phyloP scores from a whole-genome alignment of 768 basidiomycete species.

The Lanmaoa rubissima region DNA sequence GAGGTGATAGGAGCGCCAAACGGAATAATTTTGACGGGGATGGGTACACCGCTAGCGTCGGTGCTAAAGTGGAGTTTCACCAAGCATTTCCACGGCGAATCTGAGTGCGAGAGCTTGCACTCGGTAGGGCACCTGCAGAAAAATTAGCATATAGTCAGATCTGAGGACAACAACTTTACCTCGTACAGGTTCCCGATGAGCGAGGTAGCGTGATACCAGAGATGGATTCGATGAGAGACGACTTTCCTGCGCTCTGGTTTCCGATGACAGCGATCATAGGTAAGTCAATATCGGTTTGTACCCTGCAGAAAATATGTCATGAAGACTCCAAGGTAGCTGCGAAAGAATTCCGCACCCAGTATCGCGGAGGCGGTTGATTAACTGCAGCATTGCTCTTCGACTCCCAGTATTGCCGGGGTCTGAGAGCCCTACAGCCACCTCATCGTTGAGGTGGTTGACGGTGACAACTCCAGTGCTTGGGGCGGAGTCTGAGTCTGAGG shows the following conservation, averaged over 20 bases:
- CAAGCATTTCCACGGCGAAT: conserved; percentile 46
- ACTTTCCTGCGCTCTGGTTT: conserved; percentile 72
- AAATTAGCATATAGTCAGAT: background rate
- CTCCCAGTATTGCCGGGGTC: conserved; percentile 41
- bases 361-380: conserved; percentile 56
- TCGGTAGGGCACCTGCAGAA: conserved; percentile 53
- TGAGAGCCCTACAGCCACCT: conserved; percentile 49
- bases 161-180: conserved; percentile 37
- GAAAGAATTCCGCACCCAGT: conserved; percentile 47
- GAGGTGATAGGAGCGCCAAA: conserved; percentile 52
- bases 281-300: conserved; percentile 67
- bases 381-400: conserved; percentile 53
- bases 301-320: conserved; percentile 36
- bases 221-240: conserved; percentile 74
- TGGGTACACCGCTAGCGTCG: conserved; percentile 36
- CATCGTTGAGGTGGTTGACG: background rate
- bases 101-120: conserved; percentile 46
- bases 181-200: conserved; percentile 73
- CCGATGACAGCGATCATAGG: conserved; percentile 76
- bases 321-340: background rate
- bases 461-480: background rate
- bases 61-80: conserved; percentile 48
- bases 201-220: conserved; percentile 70
- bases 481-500: background rate
- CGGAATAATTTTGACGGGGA: conserved; percentile 36